Percentiles rank a stretch among this genome's conserved stretches.
Evolutionary conservation across 108 stramenopile species (phyloP).

Genomic region (Cylindrotheca closterium): DNA sequence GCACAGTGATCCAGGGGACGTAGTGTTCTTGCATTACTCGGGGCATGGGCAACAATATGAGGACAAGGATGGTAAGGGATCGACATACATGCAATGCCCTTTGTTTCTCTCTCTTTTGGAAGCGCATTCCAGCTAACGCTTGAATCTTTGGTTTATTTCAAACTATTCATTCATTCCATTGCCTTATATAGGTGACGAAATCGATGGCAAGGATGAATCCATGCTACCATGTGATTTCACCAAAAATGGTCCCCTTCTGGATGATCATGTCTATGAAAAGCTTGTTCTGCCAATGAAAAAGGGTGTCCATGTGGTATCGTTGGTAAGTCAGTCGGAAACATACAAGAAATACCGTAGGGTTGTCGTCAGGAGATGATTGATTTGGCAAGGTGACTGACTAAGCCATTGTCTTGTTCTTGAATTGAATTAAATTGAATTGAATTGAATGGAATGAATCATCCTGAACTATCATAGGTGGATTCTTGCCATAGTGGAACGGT

Average conservation of each 20-base stretch:
- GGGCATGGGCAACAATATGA: constrained; percentile 37
- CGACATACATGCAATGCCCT: no score
- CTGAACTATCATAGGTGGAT: constrained; percentile 52
- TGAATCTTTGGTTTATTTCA: no score
- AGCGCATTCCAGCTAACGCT: constrained; percentile 1
- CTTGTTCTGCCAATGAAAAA: constrained; percentile 65
- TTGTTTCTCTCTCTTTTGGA: constrained; percentile 1
- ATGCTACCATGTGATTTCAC: constrained; percentile 80
- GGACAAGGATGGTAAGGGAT: not conserved
- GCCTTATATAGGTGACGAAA: constrained; percentile 48
- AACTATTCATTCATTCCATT: not conserved
- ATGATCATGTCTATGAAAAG: constrained; percentile 69
- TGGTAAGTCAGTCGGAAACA: no score
- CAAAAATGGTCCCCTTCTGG: constrained; percentile 55
- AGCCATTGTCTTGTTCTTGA: no score
- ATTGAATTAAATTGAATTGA: no score
- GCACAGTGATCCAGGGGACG: constrained; percentile 55
- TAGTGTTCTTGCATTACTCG: constrained; percentile 63
- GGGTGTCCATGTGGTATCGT: constrained; percentile 61
- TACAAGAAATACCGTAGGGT: no score
- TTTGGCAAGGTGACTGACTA: no score
- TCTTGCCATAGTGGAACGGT: constrained; percentile 82
- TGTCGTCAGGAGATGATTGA: no score
- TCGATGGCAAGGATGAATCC: constrained; percentile 82
- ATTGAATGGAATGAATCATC: no score